Conservation (phyloP, 129 eudicot genomes). For the Chrysanthemum lavandulifolium region DNA sequence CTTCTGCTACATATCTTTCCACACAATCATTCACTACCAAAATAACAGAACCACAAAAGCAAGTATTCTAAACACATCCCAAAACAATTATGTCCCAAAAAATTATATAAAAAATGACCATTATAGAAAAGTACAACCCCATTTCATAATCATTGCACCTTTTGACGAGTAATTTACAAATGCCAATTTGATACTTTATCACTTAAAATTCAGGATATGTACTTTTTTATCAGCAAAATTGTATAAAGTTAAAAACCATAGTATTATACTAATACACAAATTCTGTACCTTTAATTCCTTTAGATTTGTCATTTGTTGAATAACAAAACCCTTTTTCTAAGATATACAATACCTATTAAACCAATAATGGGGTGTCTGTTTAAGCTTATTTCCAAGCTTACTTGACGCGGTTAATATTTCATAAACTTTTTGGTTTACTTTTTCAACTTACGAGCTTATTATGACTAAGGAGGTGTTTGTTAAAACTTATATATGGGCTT, state of each 20-base stretch:
- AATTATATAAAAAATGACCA: neutral
- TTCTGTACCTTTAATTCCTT: neutral
- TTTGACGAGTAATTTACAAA: constrained; percentile 18
- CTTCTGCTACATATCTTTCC: neutral
- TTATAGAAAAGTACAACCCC: constrained; percentile 6
- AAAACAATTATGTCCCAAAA: neutral
- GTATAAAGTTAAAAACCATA: constrained; percentile 1
- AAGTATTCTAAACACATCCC: neutral
- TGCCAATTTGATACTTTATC: constrained; percentile 17
- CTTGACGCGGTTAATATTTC: no score
- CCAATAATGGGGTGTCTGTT: neutral
- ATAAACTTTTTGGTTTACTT: no score
- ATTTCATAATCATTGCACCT: constrained; percentile 27
- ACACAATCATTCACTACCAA: constrained; percentile 1
- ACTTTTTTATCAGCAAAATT: neutral
- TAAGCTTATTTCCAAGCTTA: no score
- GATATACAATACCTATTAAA: neutral
- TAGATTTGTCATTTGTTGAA: neutral
- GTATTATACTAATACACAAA: neutral
- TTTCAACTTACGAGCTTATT: no score
- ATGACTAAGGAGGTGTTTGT: no score
- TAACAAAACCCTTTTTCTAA: neutral
- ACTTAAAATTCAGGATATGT: neutral
- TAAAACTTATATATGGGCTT: no score
- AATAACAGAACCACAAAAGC: neutral